A percentile compares a stretch with the other conserved stretches of the same genome.
Conservation (phyloP, 768 basidiomycete genomes). For the Lactarius sp. region DNA sequence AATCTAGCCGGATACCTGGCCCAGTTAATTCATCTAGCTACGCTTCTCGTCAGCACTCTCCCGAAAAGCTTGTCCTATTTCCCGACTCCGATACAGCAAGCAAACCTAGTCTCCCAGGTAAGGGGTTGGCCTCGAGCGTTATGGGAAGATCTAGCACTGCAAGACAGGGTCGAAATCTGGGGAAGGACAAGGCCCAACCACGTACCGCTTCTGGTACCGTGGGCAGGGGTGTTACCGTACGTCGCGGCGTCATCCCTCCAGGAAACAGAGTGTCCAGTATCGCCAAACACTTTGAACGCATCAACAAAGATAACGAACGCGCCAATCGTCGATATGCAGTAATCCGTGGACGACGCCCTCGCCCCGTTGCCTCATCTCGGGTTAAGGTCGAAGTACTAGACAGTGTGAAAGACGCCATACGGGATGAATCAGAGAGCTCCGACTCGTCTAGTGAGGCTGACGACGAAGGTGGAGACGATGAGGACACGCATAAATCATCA, state of each 20-base stretch:
- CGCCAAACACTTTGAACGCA: constrained; percentile 84
- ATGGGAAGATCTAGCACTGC: constrained; percentile 37
- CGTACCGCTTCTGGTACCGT: constrained; percentile 42
- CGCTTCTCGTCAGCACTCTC: constrained; percentile 63
- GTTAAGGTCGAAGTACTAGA: constrained; percentile 87
- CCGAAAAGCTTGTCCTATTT: constrained; percentile 53
- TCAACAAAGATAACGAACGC: constrained; percentile 68
- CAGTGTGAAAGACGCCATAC: constrained; percentile 87
- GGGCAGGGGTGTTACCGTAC: constrained; percentile 46
- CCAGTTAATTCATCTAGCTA: constrained; percentile 47
- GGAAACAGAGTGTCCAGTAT: constrained; percentile 82
- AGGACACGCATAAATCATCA: constrained; percentile 37
- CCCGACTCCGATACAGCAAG: constrained; percentile 27
- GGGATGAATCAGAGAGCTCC: constrained; percentile 71
- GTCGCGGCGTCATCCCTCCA: constrained; percentile 44
- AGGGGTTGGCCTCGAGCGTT: constrained; percentile 30
- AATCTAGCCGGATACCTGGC: constrained; percentile 46
- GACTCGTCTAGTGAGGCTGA: constrained; percentile 64
- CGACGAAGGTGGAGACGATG: constrained; percentile 61
- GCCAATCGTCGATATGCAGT: constrained; percentile 78
- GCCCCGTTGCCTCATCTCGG: constrained; percentile 84
- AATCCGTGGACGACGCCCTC: constrained; percentile 78
- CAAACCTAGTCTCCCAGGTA: constrained; percentile 35
- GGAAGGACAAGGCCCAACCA: constrained; percentile 38
- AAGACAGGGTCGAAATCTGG: constrained; percentile 31